Base-by-base conservation (phyloP, 2,329 filamentous ascomycete species). In the Calycina herbarum region DNA sequence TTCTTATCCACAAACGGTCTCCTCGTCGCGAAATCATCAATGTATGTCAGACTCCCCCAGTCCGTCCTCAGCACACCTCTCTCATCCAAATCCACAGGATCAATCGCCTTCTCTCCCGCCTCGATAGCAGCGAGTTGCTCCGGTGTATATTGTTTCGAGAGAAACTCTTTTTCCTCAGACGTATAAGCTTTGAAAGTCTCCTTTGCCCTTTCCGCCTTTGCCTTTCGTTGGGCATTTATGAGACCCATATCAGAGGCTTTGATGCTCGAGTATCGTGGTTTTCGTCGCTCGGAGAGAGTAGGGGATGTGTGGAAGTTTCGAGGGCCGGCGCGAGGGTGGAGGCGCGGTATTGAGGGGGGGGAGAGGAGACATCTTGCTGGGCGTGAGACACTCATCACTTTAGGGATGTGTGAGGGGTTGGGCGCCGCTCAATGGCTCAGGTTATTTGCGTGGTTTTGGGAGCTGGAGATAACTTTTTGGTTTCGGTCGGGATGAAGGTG, bases 111-210 rank as follows among this genome's bases (percentile, higher is more conserved):
- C 79, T 97, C 94, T 73, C 90, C 93, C 59, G 91, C 90, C 79
- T 91, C 84, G 76, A 98, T 87, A 65, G 93, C 92, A 64, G 86
- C 87, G 72, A 96, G 83, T 80, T 98, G 94, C 76, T 90, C 87
- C 17, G 89, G 84, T 0, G 92, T 91, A 82, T 97, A 98, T 72
- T 85, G 85, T 74, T 86, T 79, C 66, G 79, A 78, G 65, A 97
- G 82, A 24, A 79, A 74, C 66, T 83, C 82, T 74, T 86, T 85
- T 75, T 95, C 89, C 69, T 88, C 83, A 51, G 83, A 79, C 15
- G 86, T 87, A 80, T 93, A 95, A 15, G 85, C 81, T 68, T 87
- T 83, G 73, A 88, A 88, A 56, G 79, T 76, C 54, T 84, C 74
- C 67, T 80, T 74, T 15, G 71, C 68, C 69, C 73, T 65, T 27